A percentile compares a stretch with the other conserved stretches of the same genome.
These are phyloP conservation scores for Kodamaea kakaduensis DNA, from an alignment of 805 yeast genomes.

Conservation along the genomic window DNA sequence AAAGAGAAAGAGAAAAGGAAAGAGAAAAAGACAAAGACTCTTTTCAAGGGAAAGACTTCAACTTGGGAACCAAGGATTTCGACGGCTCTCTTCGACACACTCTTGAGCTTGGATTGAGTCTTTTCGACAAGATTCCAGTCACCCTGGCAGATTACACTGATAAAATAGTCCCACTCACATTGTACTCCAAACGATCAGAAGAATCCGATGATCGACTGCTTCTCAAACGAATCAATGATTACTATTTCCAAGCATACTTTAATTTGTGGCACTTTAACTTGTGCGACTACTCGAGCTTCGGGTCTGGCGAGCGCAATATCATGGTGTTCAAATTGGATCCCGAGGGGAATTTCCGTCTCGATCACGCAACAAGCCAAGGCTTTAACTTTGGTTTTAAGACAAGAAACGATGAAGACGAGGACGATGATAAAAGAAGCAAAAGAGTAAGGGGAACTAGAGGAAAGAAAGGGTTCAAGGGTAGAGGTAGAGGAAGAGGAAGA, in stretches of 20 bases:
- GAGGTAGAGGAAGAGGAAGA: constrained; percentile 14
- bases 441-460: constrained; percentile 8
- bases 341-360: constrained; percentile 48
- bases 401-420: constrained; percentile 7
- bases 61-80: not conserved
- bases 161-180: constrained; percentile 40
- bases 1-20: constrained; percentile 6
- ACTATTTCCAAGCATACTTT: constrained; percentile 60
- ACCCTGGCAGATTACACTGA: constrained; percentile 35
- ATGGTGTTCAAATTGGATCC: constrained; percentile 39
- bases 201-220: constrained; percentile 25
- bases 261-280: constrained; percentile 76
- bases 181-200: constrained; percentile 15
- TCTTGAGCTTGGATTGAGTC: constrained; percentile 52
- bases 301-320: constrained; percentile 34
- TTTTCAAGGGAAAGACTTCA: constrained; percentile 16
- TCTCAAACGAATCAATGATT: constrained; percentile 52
- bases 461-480: constrained; percentile 4
- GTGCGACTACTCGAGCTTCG: constrained; percentile 45
- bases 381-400: constrained; percentile 56
- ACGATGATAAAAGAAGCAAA: constrained; percentile 3
- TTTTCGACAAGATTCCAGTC: constrained; percentile 61
- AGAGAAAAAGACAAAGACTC: not conserved
- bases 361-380: constrained; percentile 51
- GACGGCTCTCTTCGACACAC: no score